Evolutionary conservation across 129 eudicot genomes (phyloP).

Genomic region (Dittrichia graveolens): DNA sequence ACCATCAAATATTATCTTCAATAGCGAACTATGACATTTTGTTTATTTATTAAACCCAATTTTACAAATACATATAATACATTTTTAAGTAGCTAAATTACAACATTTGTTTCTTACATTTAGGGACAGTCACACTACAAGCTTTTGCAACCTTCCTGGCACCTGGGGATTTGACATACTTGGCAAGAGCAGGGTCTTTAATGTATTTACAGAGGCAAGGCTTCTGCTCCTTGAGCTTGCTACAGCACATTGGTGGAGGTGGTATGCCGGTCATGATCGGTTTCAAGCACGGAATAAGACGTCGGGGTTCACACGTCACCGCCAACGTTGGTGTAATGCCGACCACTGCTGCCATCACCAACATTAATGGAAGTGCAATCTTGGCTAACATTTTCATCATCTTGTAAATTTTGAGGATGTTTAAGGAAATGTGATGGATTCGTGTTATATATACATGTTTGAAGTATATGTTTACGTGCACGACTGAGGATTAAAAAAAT

Average conservation of each 20-base stretch:
- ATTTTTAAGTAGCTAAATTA: not conserved
- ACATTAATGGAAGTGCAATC: slow-evolving; percentile 5
- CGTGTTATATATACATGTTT: slow-evolving; percentile 3
- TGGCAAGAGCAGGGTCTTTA: slow-evolving; percentile 39
- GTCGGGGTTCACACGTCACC: slow-evolving; percentile 37
- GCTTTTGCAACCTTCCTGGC: slow-evolving; percentile 39
- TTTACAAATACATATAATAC: not conserved
- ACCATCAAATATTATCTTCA: no score
- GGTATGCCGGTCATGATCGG: slow-evolving; percentile 27
- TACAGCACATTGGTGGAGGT: slow-evolving; percentile 52
- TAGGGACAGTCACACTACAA: slow-evolving; percentile 41
- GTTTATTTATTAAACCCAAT: not conserved
- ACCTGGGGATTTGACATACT: slow-evolving; percentile 48
- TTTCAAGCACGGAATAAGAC: slow-evolving; percentile 39
- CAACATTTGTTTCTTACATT: slow-evolving; percentile 20
- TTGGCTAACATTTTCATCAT: slow-evolving; percentile 23
- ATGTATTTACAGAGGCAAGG: slow-evolving; percentile 58
- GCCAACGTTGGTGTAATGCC: slow-evolving; percentile 24
- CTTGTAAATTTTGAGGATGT: slow-evolving; percentile 5
- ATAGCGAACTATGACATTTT: no score
- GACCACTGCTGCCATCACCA: not conserved
- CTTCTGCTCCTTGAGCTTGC: slow-evolving; percentile 53
- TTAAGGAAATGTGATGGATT: slow-evolving; percentile 3
- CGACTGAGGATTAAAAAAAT: not conserved
- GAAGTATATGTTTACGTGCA: slow-evolving; percentile 21